phyloP scores from a whole-genome alignment of 352 stramenopile species.

The Pythium rhizo-oryzae region DNA sequence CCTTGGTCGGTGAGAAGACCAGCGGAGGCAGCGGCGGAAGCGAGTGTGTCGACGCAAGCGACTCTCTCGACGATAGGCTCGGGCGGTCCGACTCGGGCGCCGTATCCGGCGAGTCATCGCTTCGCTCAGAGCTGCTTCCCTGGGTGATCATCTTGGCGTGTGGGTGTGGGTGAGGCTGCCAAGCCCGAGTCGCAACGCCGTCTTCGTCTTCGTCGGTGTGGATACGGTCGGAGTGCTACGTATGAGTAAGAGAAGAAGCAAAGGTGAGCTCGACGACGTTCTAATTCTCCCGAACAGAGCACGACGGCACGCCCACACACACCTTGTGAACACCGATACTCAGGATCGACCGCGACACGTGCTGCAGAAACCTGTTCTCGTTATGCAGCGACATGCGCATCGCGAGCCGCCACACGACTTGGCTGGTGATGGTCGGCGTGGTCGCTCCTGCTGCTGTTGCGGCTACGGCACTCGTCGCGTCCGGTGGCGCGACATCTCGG shows the following conservation, averaged over 20 bases:
- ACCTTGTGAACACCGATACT: slow-evolving; percentile 55
- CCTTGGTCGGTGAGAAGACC: slow-evolving; percentile 55
- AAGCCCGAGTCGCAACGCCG: background rate
- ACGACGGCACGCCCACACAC: too few relatives aligned
- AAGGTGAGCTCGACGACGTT: background rate
- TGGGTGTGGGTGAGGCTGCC: slow-evolving; percentile 1
- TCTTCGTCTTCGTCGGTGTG: background rate
- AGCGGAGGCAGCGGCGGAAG: slow-evolving; percentile 59
- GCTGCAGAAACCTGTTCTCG: slow-evolving; percentile 63
- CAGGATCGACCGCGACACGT: slow-evolving; percentile 71
- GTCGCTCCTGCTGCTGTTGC: too few relatives aligned
- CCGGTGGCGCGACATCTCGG: too few relatives aligned
- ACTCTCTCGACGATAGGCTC: slow-evolving; percentile 17
- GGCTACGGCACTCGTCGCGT: too few relatives aligned
- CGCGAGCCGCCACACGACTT: slow-evolving; percentile 68
- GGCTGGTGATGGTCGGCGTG: slow-evolving; percentile 36
- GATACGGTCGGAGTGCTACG: slow-evolving; percentile 24
- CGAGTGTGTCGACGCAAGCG: slow-evolving; percentile 30
- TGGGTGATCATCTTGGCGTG: slow-evolving; percentile 1
- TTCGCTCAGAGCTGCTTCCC: background rate
- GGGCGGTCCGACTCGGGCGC: slow-evolving; percentile 14
- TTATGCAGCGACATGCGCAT: slow-evolving; percentile 70
- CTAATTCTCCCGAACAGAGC: too few relatives aligned
- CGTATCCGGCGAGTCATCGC: slow-evolving; percentile 9
- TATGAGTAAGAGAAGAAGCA: slow-evolving; percentile 2